These are phyloP conservation scores for Nicotiana knightiana DNA, from an alignment of 257 asterid species.

Conservation along the genomic window DNA sequence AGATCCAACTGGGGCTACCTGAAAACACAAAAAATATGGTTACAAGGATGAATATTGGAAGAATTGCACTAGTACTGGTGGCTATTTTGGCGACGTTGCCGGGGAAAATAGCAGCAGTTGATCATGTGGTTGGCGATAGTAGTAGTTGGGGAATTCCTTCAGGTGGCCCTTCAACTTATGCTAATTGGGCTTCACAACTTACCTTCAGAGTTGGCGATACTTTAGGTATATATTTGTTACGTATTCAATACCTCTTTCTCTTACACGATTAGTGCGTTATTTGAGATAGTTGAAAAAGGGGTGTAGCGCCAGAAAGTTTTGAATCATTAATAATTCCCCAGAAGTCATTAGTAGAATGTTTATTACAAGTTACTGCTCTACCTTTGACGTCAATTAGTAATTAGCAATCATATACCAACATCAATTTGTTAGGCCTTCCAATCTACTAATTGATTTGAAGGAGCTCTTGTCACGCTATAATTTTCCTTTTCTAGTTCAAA, in stretches of 20 bases:
- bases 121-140: constrained; percentile 19
- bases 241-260: background rate
- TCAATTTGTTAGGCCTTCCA: background rate
- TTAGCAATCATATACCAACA: background rate
- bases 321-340: background rate
- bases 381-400: background rate
- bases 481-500: background rate
- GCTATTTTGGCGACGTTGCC: constrained; percentile 1
- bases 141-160: constrained; percentile 20
- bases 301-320: background rate
- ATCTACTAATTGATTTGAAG: background rate
- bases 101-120: constrained; percentile 5
- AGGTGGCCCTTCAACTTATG: constrained; percentile 9
- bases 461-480: background rate
- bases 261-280: background rate
- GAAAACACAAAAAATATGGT: constrained; percentile 16
- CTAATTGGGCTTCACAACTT: constrained; percentile 15
- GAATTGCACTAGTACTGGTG: background rate
- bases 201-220: constrained; percentile 15
- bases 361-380: background rate
- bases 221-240: constrained; percentile 10
- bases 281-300: background rate
- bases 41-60: background rate
- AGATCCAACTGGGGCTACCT: background rate
- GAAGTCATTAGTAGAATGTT: background rate